These are phyloP conservation scores for Mucor irregularis DNA, from an alignment of 371 early-diverging fungal genomes.

Conservation along the genomic window DNA sequence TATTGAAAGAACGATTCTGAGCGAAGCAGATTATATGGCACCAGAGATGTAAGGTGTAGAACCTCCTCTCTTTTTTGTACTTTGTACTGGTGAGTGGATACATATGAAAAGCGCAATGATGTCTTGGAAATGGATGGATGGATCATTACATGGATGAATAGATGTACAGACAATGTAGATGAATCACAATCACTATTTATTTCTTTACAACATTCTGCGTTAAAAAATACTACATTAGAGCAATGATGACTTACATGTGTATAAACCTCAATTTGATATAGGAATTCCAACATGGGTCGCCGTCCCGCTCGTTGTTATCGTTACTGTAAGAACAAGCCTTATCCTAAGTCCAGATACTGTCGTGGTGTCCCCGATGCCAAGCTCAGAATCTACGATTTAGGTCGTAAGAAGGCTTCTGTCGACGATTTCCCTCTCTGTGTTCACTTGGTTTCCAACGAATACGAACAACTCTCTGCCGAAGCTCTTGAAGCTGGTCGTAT, in stretches of 20 bases:
- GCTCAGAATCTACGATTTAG: constrained; percentile 99
- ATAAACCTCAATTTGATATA: not conserved
- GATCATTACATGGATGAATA: constrained; percentile 3
- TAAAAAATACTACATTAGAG: not conserved
- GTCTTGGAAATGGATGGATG: constrained; percentile 8
- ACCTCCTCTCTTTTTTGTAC: constrained; percentile 31
- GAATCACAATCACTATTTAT: not conserved
- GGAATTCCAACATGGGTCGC: constrained; percentile 67
- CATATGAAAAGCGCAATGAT: not conserved
- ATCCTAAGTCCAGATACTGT: constrained; percentile 99
- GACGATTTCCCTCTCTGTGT: constrained; percentile 98
- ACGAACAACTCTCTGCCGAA: constrained; percentile 99
- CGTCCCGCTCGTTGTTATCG: constrained; percentile 99
- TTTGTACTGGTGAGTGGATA: constrained; percentile 35
- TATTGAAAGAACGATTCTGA: not conserved
- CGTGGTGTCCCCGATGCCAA: constrained; percentile 99
- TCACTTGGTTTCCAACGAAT: constrained; percentile 98
- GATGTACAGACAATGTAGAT: not conserved
- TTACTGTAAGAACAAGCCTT: constrained; percentile 99
- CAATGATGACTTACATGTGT: too few species aligned
- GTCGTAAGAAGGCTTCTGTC: constrained; percentile 98
- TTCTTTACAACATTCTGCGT: too few species aligned
- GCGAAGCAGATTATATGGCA: constrained; percentile 1
- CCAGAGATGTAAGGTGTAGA: not conserved
- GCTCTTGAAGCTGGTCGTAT: constrained; percentile 99